Percentiles rank a stretch among this genome's conserved stretches.
phyloP scores from a whole-genome alignment of 192 early-diverging fungal genomes.

The Entomortierella beljakovae region DNA sequence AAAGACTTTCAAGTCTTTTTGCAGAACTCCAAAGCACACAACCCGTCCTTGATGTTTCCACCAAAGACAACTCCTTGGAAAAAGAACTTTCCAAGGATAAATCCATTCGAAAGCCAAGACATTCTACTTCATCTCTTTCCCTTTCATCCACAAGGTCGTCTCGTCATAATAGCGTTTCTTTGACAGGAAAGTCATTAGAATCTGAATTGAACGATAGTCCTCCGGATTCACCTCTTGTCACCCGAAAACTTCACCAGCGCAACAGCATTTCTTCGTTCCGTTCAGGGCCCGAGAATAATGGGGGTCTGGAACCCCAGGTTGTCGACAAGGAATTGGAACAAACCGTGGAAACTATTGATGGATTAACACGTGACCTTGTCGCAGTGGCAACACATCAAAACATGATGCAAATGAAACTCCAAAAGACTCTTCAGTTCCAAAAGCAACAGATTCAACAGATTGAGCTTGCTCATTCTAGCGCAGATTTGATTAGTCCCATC shows the following conservation, averaged over 20 bases:
- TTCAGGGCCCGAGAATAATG: not conserved
- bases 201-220: not conserved
- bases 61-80: too few relatives aligned
- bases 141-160: slow-evolving; percentile 10
- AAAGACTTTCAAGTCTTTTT: slow-evolving; percentile 40
- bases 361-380: slow-evolving; percentile 34
- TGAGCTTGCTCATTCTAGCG: slow-evolving; percentile 12
- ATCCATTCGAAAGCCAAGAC: slow-evolving; percentile 2
- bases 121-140: slow-evolving; percentile 13
- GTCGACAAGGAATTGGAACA: slow-evolving; percentile 22
- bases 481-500: not conserved
- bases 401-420: slow-evolving; percentile 43
- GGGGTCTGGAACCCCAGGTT: not conserved
- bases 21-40: slow-evolving; percentile 48
- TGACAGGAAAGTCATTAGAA: not conserved
- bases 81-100: slow-evolving; percentile 7
- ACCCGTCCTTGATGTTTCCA: slow-evolving; percentile 1
- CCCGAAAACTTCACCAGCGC: slow-evolving; percentile 5
- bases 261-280: slow-evolving; percentile 21
- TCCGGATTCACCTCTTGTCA: not conserved
- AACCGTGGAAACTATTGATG: slow-evolving; percentile 44
- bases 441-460: slow-evolving; percentile 43
- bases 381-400: slow-evolving; percentile 49
- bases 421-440: slow-evolving; percentile 40
- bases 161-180: slow-evolving; percentile 11